Evolutionary conservation across 176 grass and related monocot species (phyloP), one percentile per base, ranked within the genome.

Genomic region (Cocos nucifera): DNA sequence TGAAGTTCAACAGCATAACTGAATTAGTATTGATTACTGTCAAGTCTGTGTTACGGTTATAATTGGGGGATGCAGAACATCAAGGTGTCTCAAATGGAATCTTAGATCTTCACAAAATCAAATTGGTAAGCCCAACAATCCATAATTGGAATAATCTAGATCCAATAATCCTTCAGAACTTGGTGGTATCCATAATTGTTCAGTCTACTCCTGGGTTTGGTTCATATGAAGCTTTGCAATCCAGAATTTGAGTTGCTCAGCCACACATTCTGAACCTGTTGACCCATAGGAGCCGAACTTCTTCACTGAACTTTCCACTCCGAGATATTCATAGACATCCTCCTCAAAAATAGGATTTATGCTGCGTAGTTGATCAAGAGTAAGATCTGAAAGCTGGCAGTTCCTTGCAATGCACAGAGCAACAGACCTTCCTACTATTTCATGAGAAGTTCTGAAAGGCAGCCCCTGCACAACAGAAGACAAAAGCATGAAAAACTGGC

Each of bases 241-340:
- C 93, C 87, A 92, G 69, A 78, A 83, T 57, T 81, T 75, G 48
- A 88, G 81, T 19, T 92, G 93, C 17, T 79, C 80, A 23, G 86
- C 86, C 6, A 92, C 93, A 63, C 90, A 79, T 49, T 76, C 60
- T 19, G 93, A 87, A 39, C 93, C 84, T 1, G 87, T 98, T 6
- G 93, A 92, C 25, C 87, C 93, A 18, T 92, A 90, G 1, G 93
- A 98, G 26, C 74, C 78, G 72, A 98, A 98, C 76, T 92, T 98
- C 56, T 77, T 80, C n/a, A 98, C 82, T 3, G 93, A 70, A 58
- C 88, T 98, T 69, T 98, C 87, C 1, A 89, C 81, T 67, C 87
- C 93, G 9, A 98, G 68, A 58, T 80, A 92, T 15, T 72, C 84
- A 3, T 88, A 98, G 1, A 98, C 93, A 8, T 88, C 87, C 24